Evolutionary conservation across 2,329 filamentous ascomycete genomes (phyloP), one percentile per base, ranked within the genome.

Genomic region (Colletotrichum plurivorum): DNA sequence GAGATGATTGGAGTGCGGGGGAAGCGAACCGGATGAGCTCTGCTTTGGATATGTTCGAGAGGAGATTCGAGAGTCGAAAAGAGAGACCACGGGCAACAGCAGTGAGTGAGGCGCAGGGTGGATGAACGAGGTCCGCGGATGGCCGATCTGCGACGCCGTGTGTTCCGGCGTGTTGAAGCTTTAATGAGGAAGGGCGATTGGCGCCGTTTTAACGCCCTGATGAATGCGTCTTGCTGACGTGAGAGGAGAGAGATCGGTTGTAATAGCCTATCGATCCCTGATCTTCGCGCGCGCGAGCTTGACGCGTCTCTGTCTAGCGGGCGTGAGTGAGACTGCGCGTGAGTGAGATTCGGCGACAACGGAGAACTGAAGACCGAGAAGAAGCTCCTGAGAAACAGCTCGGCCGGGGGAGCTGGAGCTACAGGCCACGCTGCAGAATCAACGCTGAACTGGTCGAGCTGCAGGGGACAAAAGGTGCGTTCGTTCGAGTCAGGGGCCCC

Each of bases 71-170:
- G 49, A 46, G n/a, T 49, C 18, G 22, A 62, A 20, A 16, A n/a
- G 31, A 62, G 5, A 20, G 18, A 18, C 46, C n/a, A 22, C 10
- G 15, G 56, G 22, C 13, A 36, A 36, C 8, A 36, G 31, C 31
- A 36, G 31, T 36, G 9, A 36, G 16, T 22, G 49, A 31, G 54
- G 55, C 55, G 43, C 41, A 59, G 58, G 36, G 62, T 10, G 31
- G 10, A 10, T 36, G 51, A n/a, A 5, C 36, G 36, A 53, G 39
- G 49, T 60, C 55, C 55, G 62, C 66, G 55, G 55, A 55, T 13
- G 36, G 45, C 62, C 67, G 56, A 69, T 67, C 62, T 69, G 67
- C 55, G 67, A 69, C 67, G 15, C 67, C 39, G 51, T 56, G 4
- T n/a, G 56, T 61, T 61, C 67, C 67, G 62, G 10, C 25, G 36